Evolutionary conservation across 192 early-diverging fungal genomes (phyloP), one percentile per base, ranked within the genome.

Genomic region (Lunasporangiospora selenospora): DNA sequence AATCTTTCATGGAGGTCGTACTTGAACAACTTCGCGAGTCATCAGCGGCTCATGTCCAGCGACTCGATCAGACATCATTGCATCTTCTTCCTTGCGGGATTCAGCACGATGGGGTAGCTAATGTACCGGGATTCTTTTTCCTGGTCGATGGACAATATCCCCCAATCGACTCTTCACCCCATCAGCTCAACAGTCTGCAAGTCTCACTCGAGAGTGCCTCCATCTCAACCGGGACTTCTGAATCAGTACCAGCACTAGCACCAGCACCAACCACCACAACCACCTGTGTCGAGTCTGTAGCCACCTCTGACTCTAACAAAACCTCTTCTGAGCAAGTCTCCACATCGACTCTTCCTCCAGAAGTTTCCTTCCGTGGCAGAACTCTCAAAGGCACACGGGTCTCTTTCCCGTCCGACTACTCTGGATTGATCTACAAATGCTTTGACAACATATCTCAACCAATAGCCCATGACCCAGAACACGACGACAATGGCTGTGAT

Each of bases 21-120:
- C 69, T 73, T 16, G 69, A 73, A 37, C 60, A 73, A 26, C 69
- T 59, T 3, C 15, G 31, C 33, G 32, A 52, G 2, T 19, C 27
- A 2, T 42, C 57, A 15, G 40, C 48, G 10, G 2, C 59, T 23
- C 37, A 37, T 11, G 3, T 27, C 19, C 44, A 39, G 24, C 32
- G 37, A 1, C 41, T 58, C 24, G 54, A 63, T 57, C 47, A 55
- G 2, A 58, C 59, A 38, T 48, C 53, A 4, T 42, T 73, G 8
- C 69, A 73, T 53, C 69, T 73, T 21, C 10, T 73, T 21, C 69
- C 69, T 8, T 73, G 69, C 21, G 69, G 60, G 13, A 73, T 73
- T 30, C 69, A 73, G 6, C 69, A 73, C 36, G 69, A 73, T 24
- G 69, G 69, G 33, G 57, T 52, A 30, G 69, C 69, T 12, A 63